A percentile compares a stretch with the other conserved stretches of the same genome.
Evolutionary conservation across 1,284 basidiomycete species (phyloP).

Genomic region (Coniferiporia weirii): DNA sequence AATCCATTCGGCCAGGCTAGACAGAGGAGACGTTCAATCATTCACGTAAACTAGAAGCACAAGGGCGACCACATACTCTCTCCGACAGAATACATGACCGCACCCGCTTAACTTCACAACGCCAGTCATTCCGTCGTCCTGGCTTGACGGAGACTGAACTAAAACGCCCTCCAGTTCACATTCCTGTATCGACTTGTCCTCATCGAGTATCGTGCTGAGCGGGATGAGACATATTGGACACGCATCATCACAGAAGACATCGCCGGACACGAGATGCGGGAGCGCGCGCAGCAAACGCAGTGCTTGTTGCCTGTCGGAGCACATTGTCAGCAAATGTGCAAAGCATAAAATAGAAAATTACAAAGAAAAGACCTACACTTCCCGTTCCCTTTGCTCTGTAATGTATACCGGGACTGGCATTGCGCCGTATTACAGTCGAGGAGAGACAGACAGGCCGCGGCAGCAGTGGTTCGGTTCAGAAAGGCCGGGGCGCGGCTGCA

Average conservation of each 20-base stretch:
- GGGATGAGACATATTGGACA: conserved; percentile 61
- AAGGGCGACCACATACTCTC: conserved; percentile 44
- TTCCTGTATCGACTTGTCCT: conserved; percentile 20
- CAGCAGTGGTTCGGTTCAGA: background rate
- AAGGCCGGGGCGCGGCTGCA: background rate
- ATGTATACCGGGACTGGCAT: conserved; percentile 9
- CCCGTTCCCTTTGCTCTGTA: conserved; percentile 2
- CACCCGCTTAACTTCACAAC: conserved; percentile 55
- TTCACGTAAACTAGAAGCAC: background rate
- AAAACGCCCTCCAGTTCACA: conserved; percentile 19
- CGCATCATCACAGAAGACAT: conserved; percentile 36
- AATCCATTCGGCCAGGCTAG: conserved; percentile 62
- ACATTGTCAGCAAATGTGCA: background rate
- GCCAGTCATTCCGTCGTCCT: conserved; percentile 27
- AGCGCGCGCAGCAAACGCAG: conserved; percentile 3
- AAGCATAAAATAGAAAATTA: background rate
- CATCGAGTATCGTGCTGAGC: conserved; percentile 41
- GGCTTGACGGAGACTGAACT: conserved; percentile 2
- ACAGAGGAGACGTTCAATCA: conserved; percentile 3
- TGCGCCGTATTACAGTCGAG: background rate
- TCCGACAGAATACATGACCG: conserved; percentile 61
- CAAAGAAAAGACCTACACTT: background rate
- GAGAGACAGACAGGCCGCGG: background rate
- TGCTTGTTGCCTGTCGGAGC: conserved; percentile 3
- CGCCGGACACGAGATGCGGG: conserved; percentile 3